Percentiles rank a stretch among this genome's conserved stretches.
Evolutionary conservation across 129 eudicot species (phyloP).

Genomic region (Erigeron canadensis): DNA sequence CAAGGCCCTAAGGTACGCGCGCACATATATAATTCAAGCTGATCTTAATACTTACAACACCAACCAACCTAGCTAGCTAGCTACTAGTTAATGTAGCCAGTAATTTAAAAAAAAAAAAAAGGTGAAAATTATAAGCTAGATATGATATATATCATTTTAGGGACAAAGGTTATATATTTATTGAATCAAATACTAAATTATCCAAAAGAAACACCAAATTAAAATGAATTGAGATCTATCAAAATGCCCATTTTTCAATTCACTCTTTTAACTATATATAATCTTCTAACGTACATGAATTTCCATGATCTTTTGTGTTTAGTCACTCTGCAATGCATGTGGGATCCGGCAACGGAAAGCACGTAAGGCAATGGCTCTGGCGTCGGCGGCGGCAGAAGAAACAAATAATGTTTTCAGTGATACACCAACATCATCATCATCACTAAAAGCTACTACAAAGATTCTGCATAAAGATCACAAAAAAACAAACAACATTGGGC

Average conservation of each 20-base stretch:
- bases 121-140: no score
- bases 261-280: not conserved
- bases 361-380: conserved; percentile 67
- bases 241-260: conserved; percentile 3
- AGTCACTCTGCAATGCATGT: conserved; percentile 93
- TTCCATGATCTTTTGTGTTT: conserved; percentile 9
- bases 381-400: conserved; percentile 40
- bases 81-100: no score
- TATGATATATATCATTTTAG: no score
- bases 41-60: not conserved
- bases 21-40: no score
- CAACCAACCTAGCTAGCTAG: not conserved
- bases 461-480: conserved; percentile 39
- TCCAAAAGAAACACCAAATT: no score
- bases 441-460: conserved; percentile 40
- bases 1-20: conserved; percentile 94
- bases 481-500: conserved; percentile 32
- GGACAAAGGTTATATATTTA: no score
- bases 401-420: conserved; percentile 26
- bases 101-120: no score
- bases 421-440: conserved; percentile 28
- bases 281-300: not conserved
- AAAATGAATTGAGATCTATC: no score
- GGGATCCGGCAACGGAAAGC: conserved; percentile 92
- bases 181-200: no score